Evolutionary conservation across 1,139 yeast genomes (phyloP), one percentile per base, ranked within the genome.

Genomic region (Yamadazyma mexicana): DNA sequence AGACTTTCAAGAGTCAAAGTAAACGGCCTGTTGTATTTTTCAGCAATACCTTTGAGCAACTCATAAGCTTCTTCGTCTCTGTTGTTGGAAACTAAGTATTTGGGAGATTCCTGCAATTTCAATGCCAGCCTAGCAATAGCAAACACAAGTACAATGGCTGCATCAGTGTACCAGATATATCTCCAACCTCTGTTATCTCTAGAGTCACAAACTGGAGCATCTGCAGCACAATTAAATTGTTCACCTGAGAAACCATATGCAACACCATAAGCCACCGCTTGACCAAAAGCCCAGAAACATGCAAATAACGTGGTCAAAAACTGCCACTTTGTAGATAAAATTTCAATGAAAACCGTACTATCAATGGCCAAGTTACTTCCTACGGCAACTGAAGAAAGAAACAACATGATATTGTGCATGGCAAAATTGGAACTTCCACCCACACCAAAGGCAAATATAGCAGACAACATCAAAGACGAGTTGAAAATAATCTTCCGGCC

Each of bases 401-500:
- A 43, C 30, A 59, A 50, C 35, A 60, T 56, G 31, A 60, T 43
- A 44, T 58, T 52, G 45, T 58, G 61, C 25, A 58, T 46, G 10
- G 68, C 56, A 45, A 51, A 56, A 29, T 60, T 54, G 23, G 61
- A 61, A 59, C 59, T 54, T 31, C 56, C 59, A 10, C 66, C 66
- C 1, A 57, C 49, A 11, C 57, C 38, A 32, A 61, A 55, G 23
- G 58, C 53, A 43, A 58, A 56, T 7, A 52, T 33, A 8, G 59
- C 54, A 14, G 57, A 44, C n/a, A 54, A 46, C 15, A 61, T 39
- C 35, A 61, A 50, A 12, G 62, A 51, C 9, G 63, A 45, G 48
- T 78, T 78, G 59, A 77, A 77, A 3, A 79, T 77, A 11, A 68
- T 39, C 46, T 69, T 68, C 44, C 83, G 62, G 14, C 83, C 83